A percentile compares a stretch with the other conserved stretches of the same genome.
Conservation (phyloP, 805 yeast genomes). For the Yarrowia sp. region DNA sequence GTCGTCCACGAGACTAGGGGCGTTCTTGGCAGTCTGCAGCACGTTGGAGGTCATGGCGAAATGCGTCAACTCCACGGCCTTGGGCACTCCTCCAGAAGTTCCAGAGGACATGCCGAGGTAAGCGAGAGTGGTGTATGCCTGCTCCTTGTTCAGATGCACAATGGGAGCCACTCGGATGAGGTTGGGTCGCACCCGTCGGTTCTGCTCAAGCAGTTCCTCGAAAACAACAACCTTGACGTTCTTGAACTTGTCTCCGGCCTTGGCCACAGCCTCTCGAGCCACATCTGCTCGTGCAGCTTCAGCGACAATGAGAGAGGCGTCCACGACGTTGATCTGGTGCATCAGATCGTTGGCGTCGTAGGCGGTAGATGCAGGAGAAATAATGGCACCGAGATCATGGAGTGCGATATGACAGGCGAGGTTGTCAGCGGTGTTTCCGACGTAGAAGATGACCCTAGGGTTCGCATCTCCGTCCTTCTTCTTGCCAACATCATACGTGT, state of each 20-base stretch:
- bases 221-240: slow-evolving; percentile 24
- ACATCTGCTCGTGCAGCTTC: slow-evolving; percentile 21
- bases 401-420: slow-evolving; percentile 27
- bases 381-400: slow-evolving; percentile 28
- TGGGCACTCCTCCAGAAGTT: slow-evolving; percentile 62
- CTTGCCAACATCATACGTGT: slow-evolving; percentile 31
- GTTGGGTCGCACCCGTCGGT: slow-evolving; percentile 30
- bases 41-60: slow-evolving; percentile 56
- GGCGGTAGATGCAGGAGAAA: slow-evolving; percentile 31
- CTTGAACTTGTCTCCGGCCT: slow-evolving; percentile 52
- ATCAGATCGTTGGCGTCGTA: slow-evolving; percentile 30
- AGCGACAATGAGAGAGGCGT: slow-evolving; percentile 19
- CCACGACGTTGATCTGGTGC: slow-evolving; percentile 40
- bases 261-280: slow-evolving; percentile 51
- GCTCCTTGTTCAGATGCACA: slow-evolving; percentile 9
- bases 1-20: slow-evolving; percentile 54
- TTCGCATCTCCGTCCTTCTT: slow-evolving; percentile 16
- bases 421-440: slow-evolving; percentile 26
- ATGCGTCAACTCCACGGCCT: slow-evolving; percentile 77
- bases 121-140: slow-evolving; percentile 41
- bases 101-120: slow-evolving; percentile 50
- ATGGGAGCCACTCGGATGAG: slow-evolving; percentile 25
- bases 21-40: slow-evolving; percentile 42
- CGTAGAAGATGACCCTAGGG: slow-evolving; percentile 32
- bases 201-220: slow-evolving; percentile 29